Base-by-base conservation (phyloP, 306 rosid genomes). In the Sphenostylis stenocarpa region DNA sequence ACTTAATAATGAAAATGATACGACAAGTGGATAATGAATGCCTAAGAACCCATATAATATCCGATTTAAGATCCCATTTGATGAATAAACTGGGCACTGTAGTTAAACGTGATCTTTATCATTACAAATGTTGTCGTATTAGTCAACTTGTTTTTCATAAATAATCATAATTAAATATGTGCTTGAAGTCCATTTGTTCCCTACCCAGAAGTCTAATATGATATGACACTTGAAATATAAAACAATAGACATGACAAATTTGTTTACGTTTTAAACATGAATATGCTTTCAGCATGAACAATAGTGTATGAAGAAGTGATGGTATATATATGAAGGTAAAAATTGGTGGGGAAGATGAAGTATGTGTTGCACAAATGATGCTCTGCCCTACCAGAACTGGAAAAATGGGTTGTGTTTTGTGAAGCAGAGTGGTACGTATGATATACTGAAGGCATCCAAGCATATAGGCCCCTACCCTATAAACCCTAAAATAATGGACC, bases 371-470 rank as follows among this genome's bases (percentile, higher is more conserved):
- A 58, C 21, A 38, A 29, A 48, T 62, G 44, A 47, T 74, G 48
- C 34, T 29, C 1, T 45, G 65, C 34, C 70, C 48, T 28, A 74
- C 48, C 6, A 2, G 14, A 49, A 72, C 17, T 26, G 28, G 44
- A 41, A 31, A 73, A 75, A 28, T 49, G 64, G 51, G 52, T 75
- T 21, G 13, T 62, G 63, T 45, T 75, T 62, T 48, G 72, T 33
- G 52, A 63, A 51, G 20, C 73, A 49, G 16, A 49, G 12, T 31
- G 20, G 38, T 20, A 48, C 53, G 19, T 8, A 8, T 44, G 11
- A 49, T 21, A 19, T 10, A 56, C 13, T 20, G 11, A 20, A 41
- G 55, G 36, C 26, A 48, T 47, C 47, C 11, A 47, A 75, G 63
- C 20, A 76, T 39, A 55, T 4, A 11, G 62, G 60, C 62, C 62